A percentile compares a stretch with the other conserved stretches of the same genome.
These are phyloP conservation scores for Candida fluviatilis DNA, from an alignment of 805 yeast species.

Conservation along the genomic window DNA sequence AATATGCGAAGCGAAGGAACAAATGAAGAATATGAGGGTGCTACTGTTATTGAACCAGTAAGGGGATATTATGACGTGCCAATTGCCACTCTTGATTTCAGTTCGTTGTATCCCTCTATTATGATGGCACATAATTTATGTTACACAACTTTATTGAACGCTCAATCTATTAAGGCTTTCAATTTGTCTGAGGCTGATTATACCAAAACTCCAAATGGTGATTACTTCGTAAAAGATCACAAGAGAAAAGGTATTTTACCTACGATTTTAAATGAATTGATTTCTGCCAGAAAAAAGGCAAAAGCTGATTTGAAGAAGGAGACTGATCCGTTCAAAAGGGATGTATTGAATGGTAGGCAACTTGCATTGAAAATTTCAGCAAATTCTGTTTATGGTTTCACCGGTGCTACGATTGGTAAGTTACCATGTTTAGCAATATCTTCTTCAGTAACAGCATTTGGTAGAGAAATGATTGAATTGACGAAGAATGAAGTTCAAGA, in stretches of 20 bases:
- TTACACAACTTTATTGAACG: constrained; percentile 81
- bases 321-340: constrained; percentile 88
- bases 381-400: constrained; percentile 96
- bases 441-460: constrained; percentile 91
- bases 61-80: constrained; percentile 97
- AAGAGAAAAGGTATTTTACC: constrained; percentile 85
- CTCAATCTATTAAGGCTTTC: constrained; percentile 61
- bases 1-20: constrained; percentile 79
- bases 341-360: constrained; percentile 95
- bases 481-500: constrained; percentile 85
- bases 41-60: constrained; percentile 95
- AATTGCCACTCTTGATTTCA: constrained; percentile 96
- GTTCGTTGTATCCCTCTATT: constrained; percentile 94
- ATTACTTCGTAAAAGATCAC: constrained; percentile 70
- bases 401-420: constrained; percentile 98
- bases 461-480: constrained; percentile 93
- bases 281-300: constrained; percentile 90
- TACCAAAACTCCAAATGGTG: constrained; percentile 86
- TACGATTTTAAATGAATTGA: constrained; percentile 81
- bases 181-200: constrained; percentile 71
- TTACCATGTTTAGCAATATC: constrained; percentile 96
- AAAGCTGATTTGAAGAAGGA: constrained; percentile 87
- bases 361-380: constrained; percentile 95
- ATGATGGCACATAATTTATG: constrained; percentile 99
- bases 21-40: constrained; percentile 96